Percentiles rank a stretch among this genome's conserved stretches.
phyloP scores from a whole-genome alignment of 129 eudicot species.

The Artemisia tridentata region DNA sequence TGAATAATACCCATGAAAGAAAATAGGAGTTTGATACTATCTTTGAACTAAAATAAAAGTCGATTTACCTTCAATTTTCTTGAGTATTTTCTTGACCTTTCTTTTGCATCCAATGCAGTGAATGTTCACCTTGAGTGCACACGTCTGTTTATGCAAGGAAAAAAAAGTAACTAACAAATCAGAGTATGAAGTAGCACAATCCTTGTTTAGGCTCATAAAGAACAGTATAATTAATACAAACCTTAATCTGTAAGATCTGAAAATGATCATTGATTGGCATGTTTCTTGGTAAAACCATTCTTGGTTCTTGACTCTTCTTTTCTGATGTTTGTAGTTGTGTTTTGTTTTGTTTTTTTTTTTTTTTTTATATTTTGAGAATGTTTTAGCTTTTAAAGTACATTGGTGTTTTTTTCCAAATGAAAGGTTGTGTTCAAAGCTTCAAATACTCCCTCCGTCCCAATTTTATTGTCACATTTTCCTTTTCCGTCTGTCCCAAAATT shows the following conservation, averaged over 20 bases:
- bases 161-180: background rate
- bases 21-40: too few species aligned
- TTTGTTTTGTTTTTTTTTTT: too few species aligned
- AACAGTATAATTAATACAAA: constrained; percentile 7
- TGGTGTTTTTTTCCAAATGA: background rate
- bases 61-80: constrained; percentile 56
- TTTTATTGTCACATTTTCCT: too few species aligned
- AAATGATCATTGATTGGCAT: constrained; percentile 39
- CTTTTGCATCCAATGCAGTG: constrained; percentile 67
- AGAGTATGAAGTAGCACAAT: background rate
- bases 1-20: too few species aligned
- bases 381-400: background rate
- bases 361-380: constrained; percentile 16
- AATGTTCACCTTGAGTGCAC: constrained; percentile 59
- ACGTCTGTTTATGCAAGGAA: constrained; percentile 39
- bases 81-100: constrained; percentile 70
- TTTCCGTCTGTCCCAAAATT: too few species aligned
- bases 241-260: constrained; percentile 41
- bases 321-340: background rate
- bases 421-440: constrained; percentile 1
- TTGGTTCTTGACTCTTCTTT: background rate
- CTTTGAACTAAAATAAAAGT: background rate
- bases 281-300: constrained; percentile 1
- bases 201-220: background rate
- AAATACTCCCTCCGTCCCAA: too few species aligned